Percentiles rank a stretch among this genome's conserved stretches.
Evolutionary conservation across 805 yeast species (phyloP).

Genomic region (Yarrowia sp.): DNA sequence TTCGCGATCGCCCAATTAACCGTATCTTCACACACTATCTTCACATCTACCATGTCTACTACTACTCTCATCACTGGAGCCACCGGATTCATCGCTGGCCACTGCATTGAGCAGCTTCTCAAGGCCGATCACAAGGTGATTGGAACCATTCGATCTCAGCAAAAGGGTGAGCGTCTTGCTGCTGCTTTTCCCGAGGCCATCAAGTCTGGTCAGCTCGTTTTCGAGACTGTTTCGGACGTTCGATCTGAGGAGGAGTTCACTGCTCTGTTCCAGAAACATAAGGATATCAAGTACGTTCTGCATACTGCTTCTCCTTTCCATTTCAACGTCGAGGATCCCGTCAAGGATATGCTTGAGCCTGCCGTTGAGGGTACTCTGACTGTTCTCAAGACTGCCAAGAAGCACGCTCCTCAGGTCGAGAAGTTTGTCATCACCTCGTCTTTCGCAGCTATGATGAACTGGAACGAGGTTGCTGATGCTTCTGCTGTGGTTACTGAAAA

Average conservation of each 20-base stretch:
- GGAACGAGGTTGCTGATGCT: slow-evolving; percentile 29
- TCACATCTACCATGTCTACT: not conserved
- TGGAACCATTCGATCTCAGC: slow-evolving; percentile 47
- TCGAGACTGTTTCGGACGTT: slow-evolving; percentile 37
- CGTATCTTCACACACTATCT: too few relatives aligned
- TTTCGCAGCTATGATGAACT: slow-evolving; percentile 46
- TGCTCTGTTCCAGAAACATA: slow-evolving; percentile 46
- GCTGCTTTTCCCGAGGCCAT: slow-evolving; percentile 27
- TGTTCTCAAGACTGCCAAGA: slow-evolving; percentile 42
- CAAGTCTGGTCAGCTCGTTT: slow-evolving; percentile 32
- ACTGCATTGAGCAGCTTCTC: slow-evolving; percentile 41
- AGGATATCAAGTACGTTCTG: slow-evolving; percentile 37
- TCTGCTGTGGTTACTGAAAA: slow-evolving; percentile 36
- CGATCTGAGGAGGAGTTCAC: slow-evolving; percentile 43
- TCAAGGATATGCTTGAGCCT: slow-evolving; percentile 45
- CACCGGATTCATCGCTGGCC: slow-evolving; percentile 47
- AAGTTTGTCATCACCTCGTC: slow-evolving; percentile 50
- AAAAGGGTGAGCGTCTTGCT: slow-evolving; percentile 41
- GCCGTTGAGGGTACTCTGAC: slow-evolving; percentile 49
- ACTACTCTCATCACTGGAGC: slow-evolving; percentile 46
- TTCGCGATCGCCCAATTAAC: too few relatives aligned
- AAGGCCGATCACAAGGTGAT: slow-evolving; percentile 45
- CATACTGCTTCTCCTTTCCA: slow-evolving; percentile 45
- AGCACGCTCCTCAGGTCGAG: slow-evolving; percentile 37
- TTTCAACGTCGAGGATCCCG: slow-evolving; percentile 38